Percentiles rank a stretch among this genome's conserved stretches.
These are phyloP conservation scores for Ambrosiella beaveri DNA, from an alignment of 2,329 filamentous ascomycete genomes.

Conservation along the genomic window DNA sequence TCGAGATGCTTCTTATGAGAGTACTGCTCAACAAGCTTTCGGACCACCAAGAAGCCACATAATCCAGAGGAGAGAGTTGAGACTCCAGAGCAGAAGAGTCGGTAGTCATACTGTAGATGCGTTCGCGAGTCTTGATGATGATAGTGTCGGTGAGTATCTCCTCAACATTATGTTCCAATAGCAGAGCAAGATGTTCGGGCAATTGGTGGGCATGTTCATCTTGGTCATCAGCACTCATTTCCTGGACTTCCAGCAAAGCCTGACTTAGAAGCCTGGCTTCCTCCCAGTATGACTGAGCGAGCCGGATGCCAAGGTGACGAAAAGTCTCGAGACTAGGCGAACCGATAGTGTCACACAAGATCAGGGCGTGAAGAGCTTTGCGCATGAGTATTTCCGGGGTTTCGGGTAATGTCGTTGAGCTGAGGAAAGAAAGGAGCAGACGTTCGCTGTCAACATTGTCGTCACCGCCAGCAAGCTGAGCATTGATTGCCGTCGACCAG, in stretches of 20 bases:
- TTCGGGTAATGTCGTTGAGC: conserved; percentile 70
- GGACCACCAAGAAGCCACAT: conserved; percentile 82
- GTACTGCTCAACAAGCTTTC: conserved; percentile 53
- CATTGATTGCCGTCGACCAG: conserved; percentile 85
- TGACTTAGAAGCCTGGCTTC: conserved; percentile 48
- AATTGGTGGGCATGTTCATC: conserved; percentile 43
- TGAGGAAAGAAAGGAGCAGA: conserved; percentile 69
- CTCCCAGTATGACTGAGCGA: conserved; percentile 66
- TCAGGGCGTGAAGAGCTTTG: conserved; percentile 78
- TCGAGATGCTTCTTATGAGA: conserved; percentile 45
- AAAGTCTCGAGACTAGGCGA: background rate
- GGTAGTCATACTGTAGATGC: conserved; percentile 25
- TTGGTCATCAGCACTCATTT: conserved; percentile 23
- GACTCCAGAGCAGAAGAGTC: conserved; percentile 72
- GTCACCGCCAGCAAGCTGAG: conserved; percentile 81
- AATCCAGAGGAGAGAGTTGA: conserved; percentile 74
- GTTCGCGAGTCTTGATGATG: conserved; percentile 49
- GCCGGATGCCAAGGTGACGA: conserved; percentile 39
- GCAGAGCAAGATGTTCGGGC: conserved; percentile 55
- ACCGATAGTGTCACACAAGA: conserved; percentile 31
- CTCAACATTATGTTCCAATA: conserved; percentile 67
- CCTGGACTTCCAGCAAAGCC: conserved; percentile 27
- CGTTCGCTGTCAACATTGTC: conserved; percentile 77
- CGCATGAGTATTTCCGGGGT: conserved; percentile 75
- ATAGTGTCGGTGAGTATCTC: conserved; percentile 63